Evolutionary conservation across 1,139 yeast genomes (phyloP).

Genomic region (Nakaseomyces delphensis): DNA sequence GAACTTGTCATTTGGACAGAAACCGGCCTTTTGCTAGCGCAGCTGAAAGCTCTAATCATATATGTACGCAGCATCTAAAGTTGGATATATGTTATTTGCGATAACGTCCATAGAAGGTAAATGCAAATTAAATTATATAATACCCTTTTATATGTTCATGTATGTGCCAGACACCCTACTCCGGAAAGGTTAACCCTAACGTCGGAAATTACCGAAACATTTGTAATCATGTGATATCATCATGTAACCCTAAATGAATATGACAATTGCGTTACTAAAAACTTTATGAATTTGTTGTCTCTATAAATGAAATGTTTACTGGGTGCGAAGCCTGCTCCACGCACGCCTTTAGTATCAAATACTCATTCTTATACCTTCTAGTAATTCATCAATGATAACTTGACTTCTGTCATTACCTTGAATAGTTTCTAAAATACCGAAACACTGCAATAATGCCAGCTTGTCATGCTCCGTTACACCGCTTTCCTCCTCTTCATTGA

Average conservation of each 20-base stretch:
- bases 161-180: neutral
- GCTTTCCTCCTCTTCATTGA: constrained; percentile 25
- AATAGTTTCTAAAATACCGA: constrained; percentile 43
- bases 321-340: neutral
- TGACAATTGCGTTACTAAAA: too few relatives aligned
- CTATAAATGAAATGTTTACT: neutral
- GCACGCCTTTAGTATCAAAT: constrained; percentile 13
- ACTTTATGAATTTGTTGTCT: neutral
- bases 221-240: neutral
- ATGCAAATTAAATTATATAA: too few relatives aligned
- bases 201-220: neutral
- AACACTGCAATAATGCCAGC: constrained; percentile 43
- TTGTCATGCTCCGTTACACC: constrained; percentile 27
- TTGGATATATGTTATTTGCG: too few relatives aligned
- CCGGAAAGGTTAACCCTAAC: neutral
- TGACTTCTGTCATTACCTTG: constrained; percentile 45
- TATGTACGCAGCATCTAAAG: neutral
- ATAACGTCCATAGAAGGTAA: too few relatives aligned
- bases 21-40: neutral
- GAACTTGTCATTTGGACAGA: neutral
- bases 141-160: too few relatives aligned
- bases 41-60: neutral
- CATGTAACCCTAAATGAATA: too few relatives aligned
- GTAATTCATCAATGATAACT: constrained; percentile 38
- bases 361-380: constrained; percentile 25